These are phyloP conservation scores for Fusarium sp. DNA, from an alignment of 2,329 filamentous ascomycete species.

Conservation along the genomic window DNA sequence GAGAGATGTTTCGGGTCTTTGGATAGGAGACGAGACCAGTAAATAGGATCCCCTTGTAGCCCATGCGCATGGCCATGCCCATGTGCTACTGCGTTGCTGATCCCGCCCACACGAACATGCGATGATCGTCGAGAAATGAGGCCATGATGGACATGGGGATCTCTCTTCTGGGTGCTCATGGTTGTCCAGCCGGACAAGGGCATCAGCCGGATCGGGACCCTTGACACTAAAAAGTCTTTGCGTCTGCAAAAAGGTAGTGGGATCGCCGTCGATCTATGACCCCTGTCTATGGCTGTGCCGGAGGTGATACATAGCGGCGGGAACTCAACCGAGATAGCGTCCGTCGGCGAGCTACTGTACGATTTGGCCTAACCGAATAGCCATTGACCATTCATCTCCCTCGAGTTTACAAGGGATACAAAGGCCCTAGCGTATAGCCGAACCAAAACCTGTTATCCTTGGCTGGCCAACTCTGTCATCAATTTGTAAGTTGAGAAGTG, in stretches of 20 bases:
- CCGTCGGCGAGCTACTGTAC: slow-evolving; percentile 10
- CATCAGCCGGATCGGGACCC: slow-evolving; percentile 7
- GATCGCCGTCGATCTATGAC: slow-evolving; percentile 25
- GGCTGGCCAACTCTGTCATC: background rate
- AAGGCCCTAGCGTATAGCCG: background rate
- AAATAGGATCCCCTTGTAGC: background rate
- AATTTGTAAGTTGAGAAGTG: slow-evolving; percentile 9
- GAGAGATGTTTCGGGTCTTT: slow-evolving; percentile 4
- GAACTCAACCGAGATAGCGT: slow-evolving; percentile 18
- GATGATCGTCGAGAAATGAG: background rate
- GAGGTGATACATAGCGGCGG: slow-evolving; percentile 1
- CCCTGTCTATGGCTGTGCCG: slow-evolving; percentile 4
- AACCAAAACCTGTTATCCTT: background rate
- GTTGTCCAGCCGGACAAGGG: slow-evolving; percentile 9
- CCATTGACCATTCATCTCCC: slow-evolving; percentile 10
- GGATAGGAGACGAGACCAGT: background rate
- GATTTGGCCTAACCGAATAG: slow-evolving; percentile 2
- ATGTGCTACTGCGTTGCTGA: background rate
- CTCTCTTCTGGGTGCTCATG: background rate
- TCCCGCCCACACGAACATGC: background rate
- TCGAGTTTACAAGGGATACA: background rate
- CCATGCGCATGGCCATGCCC: background rate
- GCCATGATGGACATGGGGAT: background rate
- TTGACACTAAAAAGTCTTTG: slow-evolving; percentile 7
- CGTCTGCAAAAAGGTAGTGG: slow-evolving; percentile 14